These are phyloP conservation scores for Saccharomycopsis hybrid DNA, from an alignment of 1,139 yeast genomes.

Conservation along the genomic window DNA sequence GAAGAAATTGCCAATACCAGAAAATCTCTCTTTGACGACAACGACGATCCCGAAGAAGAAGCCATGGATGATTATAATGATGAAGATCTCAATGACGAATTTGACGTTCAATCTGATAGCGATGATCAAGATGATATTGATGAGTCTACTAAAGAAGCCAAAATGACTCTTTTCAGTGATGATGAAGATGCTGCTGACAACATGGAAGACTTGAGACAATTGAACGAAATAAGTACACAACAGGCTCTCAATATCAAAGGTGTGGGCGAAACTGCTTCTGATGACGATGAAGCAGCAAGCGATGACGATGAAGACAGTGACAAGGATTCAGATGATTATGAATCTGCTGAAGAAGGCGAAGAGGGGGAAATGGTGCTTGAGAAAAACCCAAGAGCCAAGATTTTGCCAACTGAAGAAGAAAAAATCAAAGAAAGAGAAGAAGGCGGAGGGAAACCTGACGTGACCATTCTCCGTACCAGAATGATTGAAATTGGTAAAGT, in stretches of 20 bases:
- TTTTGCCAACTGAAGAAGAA: constrained; percentile 58
- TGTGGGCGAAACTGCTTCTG: constrained; percentile 37
- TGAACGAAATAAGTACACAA: constrained; percentile 74
- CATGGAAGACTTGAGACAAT: constrained; percentile 75
- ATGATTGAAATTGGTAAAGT: constrained; percentile 94
- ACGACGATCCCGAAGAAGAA: constrained; percentile 48
- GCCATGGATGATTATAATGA: constrained; percentile 42
- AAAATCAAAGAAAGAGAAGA: constrained; percentile 44
- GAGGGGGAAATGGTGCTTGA: constrained; percentile 73
- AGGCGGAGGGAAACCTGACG: constrained; percentile 56
- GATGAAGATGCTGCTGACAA: constrained; percentile 59
- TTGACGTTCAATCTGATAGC: constrained; percentile 50
- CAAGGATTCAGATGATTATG: constrained; percentile 57
- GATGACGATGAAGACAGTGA: constrained; percentile 50
- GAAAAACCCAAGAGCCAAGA: constrained; percentile 68
- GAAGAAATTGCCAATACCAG: constrained; percentile 62
- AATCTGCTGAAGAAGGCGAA: constrained; percentile 76
- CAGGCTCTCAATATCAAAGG: constrained; percentile 43
- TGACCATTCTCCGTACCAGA: constrained; percentile 81
- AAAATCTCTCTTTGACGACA: constrained; percentile 72
- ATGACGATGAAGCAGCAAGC: constrained; percentile 38
- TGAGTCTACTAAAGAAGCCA: constrained; percentile 48
- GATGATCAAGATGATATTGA: constrained; percentile 40
- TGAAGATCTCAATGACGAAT: constrained; percentile 42
- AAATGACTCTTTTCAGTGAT: constrained; percentile 63